Conservation (phyloP, 768 basidiomycete species). For the Boletus vermiculosoides region DNA sequence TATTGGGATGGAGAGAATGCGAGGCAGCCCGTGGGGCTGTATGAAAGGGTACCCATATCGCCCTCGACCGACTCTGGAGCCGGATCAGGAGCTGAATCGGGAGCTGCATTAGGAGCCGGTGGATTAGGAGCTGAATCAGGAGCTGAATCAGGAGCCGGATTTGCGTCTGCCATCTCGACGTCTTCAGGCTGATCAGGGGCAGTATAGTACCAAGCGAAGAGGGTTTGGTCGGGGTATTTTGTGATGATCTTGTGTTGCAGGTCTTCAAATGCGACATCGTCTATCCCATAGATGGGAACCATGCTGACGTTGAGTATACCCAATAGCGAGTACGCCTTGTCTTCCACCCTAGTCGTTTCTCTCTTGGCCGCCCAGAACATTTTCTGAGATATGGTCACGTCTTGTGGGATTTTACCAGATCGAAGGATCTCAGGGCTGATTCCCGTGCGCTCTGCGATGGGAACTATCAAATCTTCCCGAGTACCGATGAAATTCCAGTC, state of each 20-base stretch:
- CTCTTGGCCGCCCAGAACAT: conserved; percentile 31
- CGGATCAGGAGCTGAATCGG: neutral
- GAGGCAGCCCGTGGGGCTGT: conserved; percentile 23
- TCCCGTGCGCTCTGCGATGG: conserved; percentile 16
- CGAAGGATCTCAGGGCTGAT: conserved; percentile 19
- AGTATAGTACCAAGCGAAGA: conserved; percentile 27
- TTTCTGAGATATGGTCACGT: conserved; percentile 22
- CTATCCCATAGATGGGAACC: conserved; percentile 27
- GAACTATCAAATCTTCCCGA: conserved; percentile 10
- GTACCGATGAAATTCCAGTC: conserved; percentile 25
- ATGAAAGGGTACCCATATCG: neutral
- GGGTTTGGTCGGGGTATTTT: conserved; percentile 23
- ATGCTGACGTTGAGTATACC: conserved; percentile 26
- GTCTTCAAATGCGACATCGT: conserved; percentile 22
- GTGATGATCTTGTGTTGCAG: conserved; percentile 26
- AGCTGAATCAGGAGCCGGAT: neutral
- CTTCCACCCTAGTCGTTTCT: conserved; percentile 26
- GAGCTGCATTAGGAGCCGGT: neutral
- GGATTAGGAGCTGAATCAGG: neutral
- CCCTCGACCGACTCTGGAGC: neutral
- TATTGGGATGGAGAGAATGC: conserved; percentile 24
- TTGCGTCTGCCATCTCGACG: conserved; percentile 7
- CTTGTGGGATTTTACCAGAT: conserved; percentile 3
- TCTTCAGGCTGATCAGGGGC: conserved; percentile 6
- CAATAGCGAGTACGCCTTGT: conserved; percentile 32